A percentile compares a stretch with the other conserved stretches of the same genome.
Conservation (phyloP, 2,329 filamentous ascomycete genomes). For the Biscogniauxia mediterranea region DNA sequence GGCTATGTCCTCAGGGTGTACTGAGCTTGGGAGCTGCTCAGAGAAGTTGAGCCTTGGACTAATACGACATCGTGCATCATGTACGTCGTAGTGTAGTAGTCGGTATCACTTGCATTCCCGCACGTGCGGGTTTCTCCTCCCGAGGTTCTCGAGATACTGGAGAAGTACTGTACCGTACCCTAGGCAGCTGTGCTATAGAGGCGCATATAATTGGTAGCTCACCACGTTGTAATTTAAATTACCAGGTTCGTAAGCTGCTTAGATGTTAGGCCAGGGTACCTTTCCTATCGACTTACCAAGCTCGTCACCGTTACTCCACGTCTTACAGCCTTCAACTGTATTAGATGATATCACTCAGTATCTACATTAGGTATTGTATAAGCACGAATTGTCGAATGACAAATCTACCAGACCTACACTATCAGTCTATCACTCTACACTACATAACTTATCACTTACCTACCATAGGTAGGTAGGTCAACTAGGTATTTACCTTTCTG, state of each 20-base stretch:
- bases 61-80: constrained; percentile 3
- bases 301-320: not conserved
- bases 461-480: not conserved
- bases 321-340: too few species aligned
- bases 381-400: not conserved
- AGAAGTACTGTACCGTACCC: too few species aligned
- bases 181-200: too few species aligned
- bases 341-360: not conserved
- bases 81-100: not conserved
- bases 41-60: not conserved
- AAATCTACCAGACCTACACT: too few species aligned
- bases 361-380: not conserved
- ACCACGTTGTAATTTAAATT: not conserved
- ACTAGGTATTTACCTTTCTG: not conserved
- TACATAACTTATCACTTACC: too few species aligned
- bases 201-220: not conserved
- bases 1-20: not conserved
- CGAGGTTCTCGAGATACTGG: not conserved
- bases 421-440: too few species aligned
- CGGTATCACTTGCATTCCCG: constrained; percentile 4
- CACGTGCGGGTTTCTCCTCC: not conserved
- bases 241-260: not conserved
- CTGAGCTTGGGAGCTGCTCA: too few species aligned
- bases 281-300: not conserved
- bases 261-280: not conserved